These are phyloP conservation scores for Tritrichomonas foetus DNA, from an alignment of 208 protist genomes.

Conservation along the genomic window DNA sequence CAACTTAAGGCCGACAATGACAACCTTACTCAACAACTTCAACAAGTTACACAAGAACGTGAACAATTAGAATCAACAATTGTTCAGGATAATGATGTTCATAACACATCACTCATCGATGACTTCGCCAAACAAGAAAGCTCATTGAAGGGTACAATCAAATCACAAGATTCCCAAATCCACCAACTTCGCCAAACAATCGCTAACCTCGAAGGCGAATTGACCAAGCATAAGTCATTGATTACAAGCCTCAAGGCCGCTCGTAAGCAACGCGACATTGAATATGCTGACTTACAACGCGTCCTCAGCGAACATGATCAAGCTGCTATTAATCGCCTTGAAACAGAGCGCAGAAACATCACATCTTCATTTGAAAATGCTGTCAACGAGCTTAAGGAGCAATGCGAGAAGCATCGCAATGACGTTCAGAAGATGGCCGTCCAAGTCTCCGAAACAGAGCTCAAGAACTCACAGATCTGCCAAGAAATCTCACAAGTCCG, in stretches of 20 bases:
- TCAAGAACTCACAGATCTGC: neutral
- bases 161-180: too few species aligned
- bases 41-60: too few species aligned
- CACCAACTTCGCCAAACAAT: too few species aligned
- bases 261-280: neutral
- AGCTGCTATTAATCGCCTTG: neutral
- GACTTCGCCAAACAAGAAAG: too few species aligned
- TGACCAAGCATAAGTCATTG: neutral
- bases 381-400: neutral
- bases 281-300: neutral
- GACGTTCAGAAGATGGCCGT: neutral
- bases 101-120: too few species aligned
- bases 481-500: neutral
- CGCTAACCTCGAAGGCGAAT: too few species aligned
- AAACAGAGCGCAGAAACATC: neutral
- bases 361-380: neutral
- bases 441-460: neutral
- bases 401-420: neutral
- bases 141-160: too few species aligned
- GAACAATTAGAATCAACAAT: too few species aligned
- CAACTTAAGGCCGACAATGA: neutral
- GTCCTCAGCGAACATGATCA: neutral
- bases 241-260: neutral
- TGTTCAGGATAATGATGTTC: too few species aligned
- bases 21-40: too few species aligned